A percentile compares a stretch with the other conserved stretches of the same genome.
Evolutionary conservation across 768 basidiomycete species (phyloP).

Genomic region (Cystofilobasidium ferigula): DNA sequence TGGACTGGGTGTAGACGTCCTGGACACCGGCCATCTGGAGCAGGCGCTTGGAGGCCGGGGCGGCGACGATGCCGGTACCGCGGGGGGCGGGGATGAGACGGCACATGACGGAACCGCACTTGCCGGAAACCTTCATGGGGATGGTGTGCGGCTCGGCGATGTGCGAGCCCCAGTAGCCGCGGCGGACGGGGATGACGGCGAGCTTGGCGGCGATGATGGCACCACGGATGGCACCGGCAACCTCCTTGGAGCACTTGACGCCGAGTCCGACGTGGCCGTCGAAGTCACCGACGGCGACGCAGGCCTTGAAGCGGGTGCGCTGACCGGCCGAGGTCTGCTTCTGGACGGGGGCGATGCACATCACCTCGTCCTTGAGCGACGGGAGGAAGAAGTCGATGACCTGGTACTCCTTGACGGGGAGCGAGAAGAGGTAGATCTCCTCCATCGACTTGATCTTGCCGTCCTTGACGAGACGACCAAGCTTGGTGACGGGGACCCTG

Average conservation of each 20-base stretch:
- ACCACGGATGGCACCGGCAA: conserved; percentile 97
- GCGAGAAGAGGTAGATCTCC: conserved; percentile 99
- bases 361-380: conserved; percentile 96
- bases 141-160: conserved; percentile 99
- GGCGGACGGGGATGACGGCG: conserved; percentile 90
- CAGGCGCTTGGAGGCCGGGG: conserved; percentile 90
- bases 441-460: conserved; percentile 99
- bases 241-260: conserved; percentile 99
- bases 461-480: conserved; percentile 97
- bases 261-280: conserved; percentile 98
- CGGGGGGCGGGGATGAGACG: conserved; percentile 96
- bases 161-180: conserved; percentile 99
- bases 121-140: conserved; percentile 94
- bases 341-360: conserved; percentile 99
- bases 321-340: conserved; percentile 99
- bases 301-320: conserved; percentile 99
- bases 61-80: conserved; percentile 98
- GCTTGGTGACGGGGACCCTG: conserved; percentile 96
- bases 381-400: conserved; percentile 99
- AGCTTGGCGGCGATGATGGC: conserved; percentile 99
- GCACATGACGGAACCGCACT: conserved; percentile 98
- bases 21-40: conserved; percentile 95
- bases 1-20: conserved; percentile 95
- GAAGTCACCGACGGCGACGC: conserved; percentile 97
- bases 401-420: conserved; percentile 98